Base-by-base conservation (phyloP, 192 early-diverging fungal genomes). In the Coemansia sp. region DNA sequence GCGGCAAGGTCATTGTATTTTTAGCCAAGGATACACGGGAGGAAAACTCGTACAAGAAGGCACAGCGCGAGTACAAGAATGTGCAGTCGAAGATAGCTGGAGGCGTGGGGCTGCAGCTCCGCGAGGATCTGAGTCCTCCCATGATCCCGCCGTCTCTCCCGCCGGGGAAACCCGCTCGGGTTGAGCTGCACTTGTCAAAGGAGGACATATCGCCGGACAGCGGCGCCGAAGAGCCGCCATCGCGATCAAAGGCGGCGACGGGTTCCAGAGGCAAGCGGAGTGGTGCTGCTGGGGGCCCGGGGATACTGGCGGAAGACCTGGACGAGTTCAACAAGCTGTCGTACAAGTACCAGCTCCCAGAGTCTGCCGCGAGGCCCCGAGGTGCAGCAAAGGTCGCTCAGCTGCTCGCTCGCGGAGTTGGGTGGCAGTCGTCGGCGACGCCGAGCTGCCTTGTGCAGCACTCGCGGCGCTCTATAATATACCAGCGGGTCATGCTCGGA, bases 61-160 rank as follows among this genome's bases (percentile, higher is more conserved):
- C 72, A 6, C 64, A 75, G 54, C 52, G 57, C 47, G 61, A 68
- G 33, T 75, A 75, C 51, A 75, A 68, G 22, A 68, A 44, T 46
- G 56, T 75, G 12, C 72, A 75, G 20, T 34, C 49, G 1, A 50
- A 42, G 33, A 75, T 75, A 43, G 60, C 64, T 0, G 57, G 51
- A n/a, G 70, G 70, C 2, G 63, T 56, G 29, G 56, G 52, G 5
- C 30, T 74, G 13, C 18, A 57, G 28, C 43, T 74, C 8, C 57
- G 64, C 13, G 36, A 42, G 26, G 70, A 74, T 9, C 19, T 67
- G 16, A 74, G 70, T 16, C 70, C 70, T 29, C 64, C 70, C 4
- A 74, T 74, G 70, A 20, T 74, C 8, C 64, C 59, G 21, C 70
- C 70, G 32, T 32, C 47, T 7, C 34, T 74, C 33, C 32, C 59